Conservation (phyloP, 371 early-diverging fungal species). For the Batkoa obscura region DNA sequence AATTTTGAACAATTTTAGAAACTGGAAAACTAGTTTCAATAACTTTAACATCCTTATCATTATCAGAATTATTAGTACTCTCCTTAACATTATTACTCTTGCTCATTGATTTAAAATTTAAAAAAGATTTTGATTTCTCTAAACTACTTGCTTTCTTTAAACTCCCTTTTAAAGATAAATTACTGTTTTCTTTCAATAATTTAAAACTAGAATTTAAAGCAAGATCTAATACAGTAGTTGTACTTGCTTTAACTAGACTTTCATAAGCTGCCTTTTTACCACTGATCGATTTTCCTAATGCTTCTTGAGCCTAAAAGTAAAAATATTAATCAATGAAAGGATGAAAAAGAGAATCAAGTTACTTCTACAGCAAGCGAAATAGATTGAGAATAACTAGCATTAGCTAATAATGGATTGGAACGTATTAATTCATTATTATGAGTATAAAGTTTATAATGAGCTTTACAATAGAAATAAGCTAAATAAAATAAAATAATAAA, state of each 20-base stretch:
- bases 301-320: background rate
- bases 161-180: background rate
- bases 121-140: background rate
- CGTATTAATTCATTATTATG: background rate
- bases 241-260: slow-evolving; percentile 2
- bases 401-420: slow-evolving; percentile 2
- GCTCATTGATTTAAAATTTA: background rate
- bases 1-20: slow-evolving; percentile 1
- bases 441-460: slow-evolving; percentile 2
- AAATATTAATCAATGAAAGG: background rate
- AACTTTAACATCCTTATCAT: background rate
- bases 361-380: background rate
- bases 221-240: background rate
- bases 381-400: slow-evolving; percentile 1
- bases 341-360: background rate
- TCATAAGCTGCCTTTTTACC: slow-evolving; percentile 4
- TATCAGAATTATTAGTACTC: background rate
- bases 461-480: slow-evolving; percentile 1
- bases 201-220: background rate
- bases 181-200: background rate
- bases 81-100: background rate
- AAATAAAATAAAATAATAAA: background rate
- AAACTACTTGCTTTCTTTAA: background rate
- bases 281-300: background rate
- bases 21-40: slow-evolving; percentile 5